A percentile compares a stretch with the other conserved stretches of the same genome.
Evolutionary conservation across 1,284 basidiomycete species (phyloP).

Genomic region (Termitomyces sp.): DNA sequence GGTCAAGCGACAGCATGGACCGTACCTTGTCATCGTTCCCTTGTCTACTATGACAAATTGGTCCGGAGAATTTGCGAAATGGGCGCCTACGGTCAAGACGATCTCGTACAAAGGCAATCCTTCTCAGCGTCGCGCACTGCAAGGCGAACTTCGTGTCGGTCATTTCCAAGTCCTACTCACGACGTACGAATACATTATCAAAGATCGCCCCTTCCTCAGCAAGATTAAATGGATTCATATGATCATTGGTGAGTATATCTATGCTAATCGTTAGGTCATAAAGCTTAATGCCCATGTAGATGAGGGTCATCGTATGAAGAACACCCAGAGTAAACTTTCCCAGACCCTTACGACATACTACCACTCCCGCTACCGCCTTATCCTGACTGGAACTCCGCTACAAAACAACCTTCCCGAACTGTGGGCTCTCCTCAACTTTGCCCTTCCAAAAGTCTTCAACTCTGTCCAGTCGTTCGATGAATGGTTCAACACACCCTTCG

Average conservation of each 20-base stretch:
- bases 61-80: slow-evolving; percentile 95
- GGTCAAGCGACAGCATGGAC: slow-evolving; percentile 85
- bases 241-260: slow-evolving; percentile 74
- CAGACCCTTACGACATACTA: slow-evolving; percentile 94
- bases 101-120: slow-evolving; percentile 96
- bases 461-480: slow-evolving; percentile 99
- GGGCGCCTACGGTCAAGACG: slow-evolving; percentile 86
- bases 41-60: slow-evolving; percentile 98
- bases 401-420: slow-evolving; percentile 99
- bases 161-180: slow-evolving; percentile 96
- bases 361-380: slow-evolving; percentile 89
- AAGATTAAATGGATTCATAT: slow-evolving; percentile 98
- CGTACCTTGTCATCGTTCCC: slow-evolving; percentile 97
- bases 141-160: slow-evolving; percentile 68
- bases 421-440: slow-evolving; percentile 98
- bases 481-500: slow-evolving; percentile 99
- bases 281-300: slow-evolving; percentile 39
- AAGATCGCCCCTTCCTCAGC: slow-evolving; percentile 86
- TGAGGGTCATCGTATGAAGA: slow-evolving; percentile 99
- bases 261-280: background rate
- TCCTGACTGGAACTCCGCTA: slow-evolving; percentile 96
- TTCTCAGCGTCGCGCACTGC: slow-evolving; percentile 68
- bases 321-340: slow-evolving; percentile 92
- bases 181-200: slow-evolving; percentile 99
- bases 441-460: slow-evolving; percentile 97